A percentile compares a stretch with the other conserved stretches of the same genome.
phyloP scores from a whole-genome alignment of 257 asterid genomes.

The Fraxinus cuspidata region DNA sequence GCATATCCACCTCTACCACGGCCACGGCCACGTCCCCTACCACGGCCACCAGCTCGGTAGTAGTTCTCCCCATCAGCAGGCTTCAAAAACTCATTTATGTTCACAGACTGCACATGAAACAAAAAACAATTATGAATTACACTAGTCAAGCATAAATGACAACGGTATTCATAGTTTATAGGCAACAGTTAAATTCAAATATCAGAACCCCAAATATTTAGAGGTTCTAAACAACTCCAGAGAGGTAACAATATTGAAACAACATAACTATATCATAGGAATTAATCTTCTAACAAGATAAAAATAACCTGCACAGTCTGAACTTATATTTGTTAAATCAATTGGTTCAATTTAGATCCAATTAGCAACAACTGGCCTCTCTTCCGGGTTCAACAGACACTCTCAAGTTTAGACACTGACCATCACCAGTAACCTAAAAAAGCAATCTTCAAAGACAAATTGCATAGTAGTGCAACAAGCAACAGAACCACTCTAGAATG shows the following conservation, averaged over 20 bases:
- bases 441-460: no score
- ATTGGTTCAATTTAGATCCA: not conserved
- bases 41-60: constrained; percentile 49
- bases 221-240: not conserved
- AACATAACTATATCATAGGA: not conserved
- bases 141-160: not conserved
- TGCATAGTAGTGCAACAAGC: not conserved
- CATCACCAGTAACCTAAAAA: not conserved
- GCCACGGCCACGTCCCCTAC: constrained; percentile 66
- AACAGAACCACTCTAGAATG: not conserved
- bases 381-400: not conserved
- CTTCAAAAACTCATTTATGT: constrained; percentile 65
- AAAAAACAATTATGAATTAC: not conserved
- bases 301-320: not conserved
- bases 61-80: constrained; percentile 57
- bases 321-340: not conserved
- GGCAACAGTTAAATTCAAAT: not conserved
- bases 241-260: not conserved
- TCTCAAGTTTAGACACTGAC: not conserved
- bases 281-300: not conserved
- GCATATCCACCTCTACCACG: constrained; percentile 54
- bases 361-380: not conserved
- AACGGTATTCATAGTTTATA: not conserved
- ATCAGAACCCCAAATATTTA: not conserved
- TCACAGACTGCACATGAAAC: constrained; percentile 46